Conservation (phyloP, 805 yeast genomes). For the Ogataea neopini region DNA sequence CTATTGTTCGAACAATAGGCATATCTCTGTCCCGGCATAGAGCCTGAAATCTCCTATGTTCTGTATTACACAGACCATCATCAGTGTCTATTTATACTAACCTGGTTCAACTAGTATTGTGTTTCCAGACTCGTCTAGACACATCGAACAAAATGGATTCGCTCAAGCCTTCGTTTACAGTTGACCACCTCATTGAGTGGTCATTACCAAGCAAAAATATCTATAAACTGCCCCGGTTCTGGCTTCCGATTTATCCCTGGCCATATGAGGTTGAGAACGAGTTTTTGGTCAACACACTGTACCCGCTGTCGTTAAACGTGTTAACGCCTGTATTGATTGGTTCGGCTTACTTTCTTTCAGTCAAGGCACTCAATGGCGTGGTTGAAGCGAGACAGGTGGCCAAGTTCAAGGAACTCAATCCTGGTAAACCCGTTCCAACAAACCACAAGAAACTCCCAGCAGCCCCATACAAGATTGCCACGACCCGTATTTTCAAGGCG, state of each 20-base stretch:
- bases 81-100: background rate
- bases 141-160: conserved; percentile 3
- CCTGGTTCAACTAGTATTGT: background rate
- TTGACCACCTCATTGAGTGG: conserved; percentile 25
- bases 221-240: conserved; percentile 29
- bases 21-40: background rate
- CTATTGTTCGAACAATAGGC: conserved; percentile 4
- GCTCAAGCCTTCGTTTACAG: conserved; percentile 12
- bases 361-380: conserved; percentile 53
- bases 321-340: conserved; percentile 60
- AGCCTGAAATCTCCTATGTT: background rate
- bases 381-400: conserved; percentile 47
- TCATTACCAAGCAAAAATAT: conserved; percentile 28
- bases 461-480: conserved; percentile 54
- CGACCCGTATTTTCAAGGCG: conserved; percentile 45
- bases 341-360: conserved; percentile 55
- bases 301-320: conserved; percentile 46
- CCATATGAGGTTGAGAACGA: conserved; percentile 27
- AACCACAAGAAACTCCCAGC: conserved; percentile 44
- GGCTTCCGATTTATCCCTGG: conserved; percentile 27
- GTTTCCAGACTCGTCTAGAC: background rate
- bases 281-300: conserved; percentile 35
- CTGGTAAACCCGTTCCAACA: conserved; percentile 27
- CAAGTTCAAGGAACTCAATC: conserved; percentile 32
- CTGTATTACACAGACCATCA: background rate